Conservation (phyloP, 139 green algal species). For the Desmodesmus armatus region DNA sequence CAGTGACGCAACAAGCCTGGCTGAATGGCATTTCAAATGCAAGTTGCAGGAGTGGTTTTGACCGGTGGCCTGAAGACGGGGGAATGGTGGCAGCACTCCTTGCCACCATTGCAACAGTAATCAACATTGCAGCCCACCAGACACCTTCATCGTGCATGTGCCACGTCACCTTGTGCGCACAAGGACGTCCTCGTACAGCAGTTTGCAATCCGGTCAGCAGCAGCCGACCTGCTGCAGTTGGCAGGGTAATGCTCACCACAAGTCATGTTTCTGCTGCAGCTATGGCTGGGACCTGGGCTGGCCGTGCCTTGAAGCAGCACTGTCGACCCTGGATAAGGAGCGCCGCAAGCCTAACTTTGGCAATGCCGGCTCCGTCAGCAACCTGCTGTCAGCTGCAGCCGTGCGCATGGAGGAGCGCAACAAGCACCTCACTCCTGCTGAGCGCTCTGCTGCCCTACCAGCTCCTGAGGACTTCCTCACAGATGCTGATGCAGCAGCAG, state of each 20-base stretch:
- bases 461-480: conserved; percentile 52
- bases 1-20: too few species aligned
- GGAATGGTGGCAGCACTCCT: too few species aligned
- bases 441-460: conserved; percentile 30
- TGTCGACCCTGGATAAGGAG: conserved; percentile 51
- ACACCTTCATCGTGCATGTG: too few species aligned
- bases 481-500: neutral
- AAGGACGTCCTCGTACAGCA: too few species aligned
- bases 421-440: neutral
- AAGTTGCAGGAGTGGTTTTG: too few species aligned
- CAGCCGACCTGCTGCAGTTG: neutral
- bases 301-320: conserved; percentile 33
- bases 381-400: conserved; percentile 53
- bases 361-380: conserved; percentile 66
- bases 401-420: conserved; percentile 4
- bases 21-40: too few species aligned
- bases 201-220: too few species aligned
- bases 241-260: neutral
- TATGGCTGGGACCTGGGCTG: conserved; percentile 50
- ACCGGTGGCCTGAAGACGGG: too few species aligned
- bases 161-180: too few species aligned
- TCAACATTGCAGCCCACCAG: too few species aligned
- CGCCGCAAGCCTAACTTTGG: conserved; percentile 64
- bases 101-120: too few species aligned
- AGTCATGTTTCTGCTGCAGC: neutral